Conservation (phyloP, 208 protist species). For the Endotrypanum monterogeii region DNA sequence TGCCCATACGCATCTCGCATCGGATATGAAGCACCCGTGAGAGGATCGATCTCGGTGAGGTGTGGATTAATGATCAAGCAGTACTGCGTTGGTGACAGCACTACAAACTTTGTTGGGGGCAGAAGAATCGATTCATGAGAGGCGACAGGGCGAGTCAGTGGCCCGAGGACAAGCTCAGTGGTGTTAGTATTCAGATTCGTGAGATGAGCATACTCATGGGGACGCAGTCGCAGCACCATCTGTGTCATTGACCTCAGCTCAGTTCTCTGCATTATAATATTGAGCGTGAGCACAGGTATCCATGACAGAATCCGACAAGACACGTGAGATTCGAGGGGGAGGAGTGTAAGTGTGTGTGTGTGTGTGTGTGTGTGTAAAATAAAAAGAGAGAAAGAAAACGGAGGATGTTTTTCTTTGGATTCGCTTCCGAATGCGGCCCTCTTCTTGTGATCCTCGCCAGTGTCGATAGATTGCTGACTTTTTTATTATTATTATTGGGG, state of each 20-base stretch:
- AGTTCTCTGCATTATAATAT: background rate
- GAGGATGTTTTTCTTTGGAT: background rate
- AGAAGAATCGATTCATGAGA: conserved; percentile 52
- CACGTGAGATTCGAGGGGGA: background rate
- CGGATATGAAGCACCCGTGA: conserved; percentile 26
- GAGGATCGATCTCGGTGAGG: conserved; percentile 23
- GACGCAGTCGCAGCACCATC: conserved; percentile 48
- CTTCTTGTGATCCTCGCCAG: too few species aligned
- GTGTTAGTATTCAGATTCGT: conserved; percentile 67
- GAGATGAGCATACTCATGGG: conserved; percentile 78
- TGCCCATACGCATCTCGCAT: conserved; percentile 71
- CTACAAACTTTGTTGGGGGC: conserved; percentile 50
- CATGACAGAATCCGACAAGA: background rate
- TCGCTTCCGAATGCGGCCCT: background rate
- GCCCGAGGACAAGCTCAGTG: conserved; percentile 65
- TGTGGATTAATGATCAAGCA: conserved; percentile 65
- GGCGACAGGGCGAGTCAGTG: conserved; percentile 39
- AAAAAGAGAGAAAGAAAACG: background rate
- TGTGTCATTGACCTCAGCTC: background rate
- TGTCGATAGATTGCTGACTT: background rate
- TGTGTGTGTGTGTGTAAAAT: background rate
- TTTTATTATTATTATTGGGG: background rate
- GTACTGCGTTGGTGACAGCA: conserved; percentile 60
- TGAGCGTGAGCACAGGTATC: background rate
- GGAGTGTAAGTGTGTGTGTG: background rate